phyloP scores from a whole-genome alignment of 345 rosid species.

The Eucalyptus pauciflora region DNA sequence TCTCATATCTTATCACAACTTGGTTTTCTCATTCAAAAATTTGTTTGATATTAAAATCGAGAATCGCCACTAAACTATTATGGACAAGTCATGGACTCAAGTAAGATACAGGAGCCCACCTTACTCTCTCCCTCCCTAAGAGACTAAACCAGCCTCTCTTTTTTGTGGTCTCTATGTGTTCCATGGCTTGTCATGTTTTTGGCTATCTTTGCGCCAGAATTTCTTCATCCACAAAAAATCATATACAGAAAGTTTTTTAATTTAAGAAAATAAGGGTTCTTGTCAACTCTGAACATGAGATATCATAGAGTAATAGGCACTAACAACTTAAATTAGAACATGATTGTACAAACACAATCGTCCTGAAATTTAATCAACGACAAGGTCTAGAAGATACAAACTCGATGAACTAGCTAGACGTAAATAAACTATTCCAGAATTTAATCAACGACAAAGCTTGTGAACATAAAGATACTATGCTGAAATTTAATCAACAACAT shows the following conservation, averaged over 20 bases:
- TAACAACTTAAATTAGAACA: background rate
- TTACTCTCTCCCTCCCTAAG: background rate
- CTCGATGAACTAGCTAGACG: background rate
- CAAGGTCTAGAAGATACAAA: background rate
- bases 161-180: background rate
- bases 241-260: background rate
- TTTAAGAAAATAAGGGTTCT: background rate
- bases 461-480: background rate
- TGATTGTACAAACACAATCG: too few relatives aligned
- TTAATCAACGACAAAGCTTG: too few relatives aligned
- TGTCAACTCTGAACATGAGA: background rate
- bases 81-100: background rate
- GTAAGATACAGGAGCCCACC: background rate
- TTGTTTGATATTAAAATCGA: background rate
- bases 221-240: background rate
- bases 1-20: background rate
- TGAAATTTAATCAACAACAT: too few relatives aligned
- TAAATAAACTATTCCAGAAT: too few relatives aligned
- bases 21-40: background rate
- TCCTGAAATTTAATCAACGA: too few relatives aligned
- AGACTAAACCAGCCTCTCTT: background rate
- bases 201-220: background rate
- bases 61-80: background rate
- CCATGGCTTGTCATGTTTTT: background rate
- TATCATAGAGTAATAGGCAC: background rate